These are phyloP conservation scores for Dendrobium huoshanense DNA, from an alignment of 106 monocot species.

Conservation along the genomic window DNA sequence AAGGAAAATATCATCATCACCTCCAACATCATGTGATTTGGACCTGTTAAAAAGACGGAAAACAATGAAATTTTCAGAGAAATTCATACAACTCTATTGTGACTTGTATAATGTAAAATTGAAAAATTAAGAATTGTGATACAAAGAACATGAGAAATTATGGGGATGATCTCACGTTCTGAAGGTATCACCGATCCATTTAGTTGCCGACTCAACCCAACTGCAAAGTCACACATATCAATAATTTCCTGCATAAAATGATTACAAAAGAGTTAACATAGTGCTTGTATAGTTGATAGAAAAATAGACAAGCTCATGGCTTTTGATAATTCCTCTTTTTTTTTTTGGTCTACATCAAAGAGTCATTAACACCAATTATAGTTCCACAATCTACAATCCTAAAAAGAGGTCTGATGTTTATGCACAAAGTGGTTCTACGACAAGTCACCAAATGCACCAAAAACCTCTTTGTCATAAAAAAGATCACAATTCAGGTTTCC, in stretches of 20 bases:
- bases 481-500: too few relatives aligned
- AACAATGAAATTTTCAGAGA: not conserved
- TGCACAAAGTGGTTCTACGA: too few relatives aligned
- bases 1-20: conserved; percentile 29
- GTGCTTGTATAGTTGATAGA: not conserved
- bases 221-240: conserved; percentile 98
- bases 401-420: too few relatives aligned
- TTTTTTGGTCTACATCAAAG: not conserved
- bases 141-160: not conserved
- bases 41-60: conserved; percentile 49
- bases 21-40: conserved; percentile 99
- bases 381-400: too few relatives aligned
- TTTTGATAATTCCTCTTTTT: not conserved
- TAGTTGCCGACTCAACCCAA: conserved; percentile 92
- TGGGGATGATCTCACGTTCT: conserved; percentile 60
- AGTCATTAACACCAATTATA: too few relatives aligned
- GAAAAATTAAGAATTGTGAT: conserved; percentile 1
- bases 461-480: too few relatives aligned
- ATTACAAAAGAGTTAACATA: not conserved
- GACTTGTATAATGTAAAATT: not conserved
- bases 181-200: conserved; percentile 96
- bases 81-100: not conserved
- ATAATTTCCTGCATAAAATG: conserved; percentile 72
- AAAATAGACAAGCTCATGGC: not conserved
- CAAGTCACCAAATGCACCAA: too few relatives aligned